Base-by-base conservation (phyloP, 1,139 yeast species). In the Eremothecium coryli region DNA sequence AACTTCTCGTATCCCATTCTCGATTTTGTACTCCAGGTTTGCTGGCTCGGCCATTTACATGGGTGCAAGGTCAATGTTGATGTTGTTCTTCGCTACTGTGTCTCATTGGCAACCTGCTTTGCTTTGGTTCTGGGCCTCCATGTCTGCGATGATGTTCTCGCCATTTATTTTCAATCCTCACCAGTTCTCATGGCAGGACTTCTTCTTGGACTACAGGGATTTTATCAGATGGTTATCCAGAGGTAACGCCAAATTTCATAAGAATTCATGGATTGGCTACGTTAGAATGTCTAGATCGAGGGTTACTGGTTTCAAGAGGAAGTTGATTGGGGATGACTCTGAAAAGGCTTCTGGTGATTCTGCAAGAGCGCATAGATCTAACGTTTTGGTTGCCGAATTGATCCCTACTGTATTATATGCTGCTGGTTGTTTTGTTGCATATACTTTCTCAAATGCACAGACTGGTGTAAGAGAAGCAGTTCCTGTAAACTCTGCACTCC, bases 221-320 rank as follows among this genome's bases (percentile, higher is more conserved):
- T 90, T 77, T 65, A 84, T 93, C 57, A 80, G 98, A 68, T 90
- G 99, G 99, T 68, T 90, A 62, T 84, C 95, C 20, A 82, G 98
- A 68, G 98, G 98, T 74, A 93, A 93, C 69, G 81, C 93, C 56
- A 85, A 88, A 64, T 90, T 95, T 90, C 98, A 93, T 68, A 82
- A 94, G 71, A 90, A 90, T 70, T 93, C 98, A 11, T 90, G 99
- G 99, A 88, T 93, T 61, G 98, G 97, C 45, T 90, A 86, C 62
- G 82, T 88, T 45, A 80, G 97, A 65, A 73, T 88, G 66, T 76
- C 94, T 13, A 81, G 99, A 73, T 85, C 98, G 31, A 82, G 97
- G 68, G 72, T 90, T 47, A 90, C 98, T 48, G 99, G 99, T 71
- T 88, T 82, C 81, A 90, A 90, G 76, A 75, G 95, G 55, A 85